Percentiles rank a stretch among this genome's conserved stretches.
Conservation (phyloP, 1,284 basidiomycete genomes). For the Cystobasidium pallidum region DNA sequence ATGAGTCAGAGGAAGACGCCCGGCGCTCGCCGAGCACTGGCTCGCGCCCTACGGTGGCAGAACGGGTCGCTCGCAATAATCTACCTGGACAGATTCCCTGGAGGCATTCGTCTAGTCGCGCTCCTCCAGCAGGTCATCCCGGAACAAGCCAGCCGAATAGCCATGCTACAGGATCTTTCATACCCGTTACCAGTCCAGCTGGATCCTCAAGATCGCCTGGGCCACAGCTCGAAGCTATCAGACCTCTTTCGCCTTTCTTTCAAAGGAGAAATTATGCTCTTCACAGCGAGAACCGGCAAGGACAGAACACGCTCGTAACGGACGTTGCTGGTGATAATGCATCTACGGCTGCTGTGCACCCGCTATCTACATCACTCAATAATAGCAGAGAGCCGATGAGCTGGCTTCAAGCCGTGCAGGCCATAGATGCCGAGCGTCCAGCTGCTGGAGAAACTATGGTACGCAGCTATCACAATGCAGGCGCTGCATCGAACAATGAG, state of each 20-base stretch:
- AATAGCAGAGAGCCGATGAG: constrained; percentile 10
- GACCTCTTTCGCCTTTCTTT: constrained; percentile 23
- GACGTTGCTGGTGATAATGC: neutral
- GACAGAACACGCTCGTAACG: neutral
- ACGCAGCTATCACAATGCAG: neutral
- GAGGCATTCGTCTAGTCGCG: neutral
- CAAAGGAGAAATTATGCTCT: neutral
- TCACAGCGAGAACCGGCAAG: neutral
- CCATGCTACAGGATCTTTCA: neutral
- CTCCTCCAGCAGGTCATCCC: neutral
- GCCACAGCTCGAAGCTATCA: constrained; percentile 18
- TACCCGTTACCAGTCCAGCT: neutral
- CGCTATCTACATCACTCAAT: constrained; percentile 5
- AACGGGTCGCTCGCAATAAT: neutral
- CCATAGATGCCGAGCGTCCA: neutral
- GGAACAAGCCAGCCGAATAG: neutral
- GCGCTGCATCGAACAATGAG: neutral
- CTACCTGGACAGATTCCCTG: neutral
- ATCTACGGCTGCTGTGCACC: neutral
- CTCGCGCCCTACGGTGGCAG: neutral
- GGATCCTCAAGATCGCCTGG: neutral
- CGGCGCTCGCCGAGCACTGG: neutral
- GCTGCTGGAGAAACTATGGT: neutral
- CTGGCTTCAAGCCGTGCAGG: constrained; percentile 3
- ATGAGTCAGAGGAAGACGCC: neutral